phyloP scores from a whole-genome alignment of 1,284 basidiomycete genomes.

The Cerrena zonata region DNA sequence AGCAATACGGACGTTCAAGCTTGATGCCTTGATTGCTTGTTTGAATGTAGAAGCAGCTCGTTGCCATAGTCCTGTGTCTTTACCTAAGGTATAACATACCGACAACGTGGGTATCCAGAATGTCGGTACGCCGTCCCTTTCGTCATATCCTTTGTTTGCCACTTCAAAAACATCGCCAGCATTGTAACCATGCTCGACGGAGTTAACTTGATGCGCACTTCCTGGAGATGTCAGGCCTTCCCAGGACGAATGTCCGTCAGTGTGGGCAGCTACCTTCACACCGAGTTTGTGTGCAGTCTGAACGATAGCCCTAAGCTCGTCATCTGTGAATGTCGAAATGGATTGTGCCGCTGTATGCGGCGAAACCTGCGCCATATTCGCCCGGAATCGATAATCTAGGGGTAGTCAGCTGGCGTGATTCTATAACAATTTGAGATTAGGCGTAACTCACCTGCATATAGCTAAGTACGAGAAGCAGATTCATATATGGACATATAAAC shows the following conservation, averaged over 20 bases:
- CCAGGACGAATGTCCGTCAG: conserved; percentile 37
- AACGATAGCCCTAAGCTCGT: conserved; percentile 49
- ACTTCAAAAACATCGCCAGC: neutral
- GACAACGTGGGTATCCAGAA: conserved; percentile 60
- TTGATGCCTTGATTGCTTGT: conserved; percentile 31
- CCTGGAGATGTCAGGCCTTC: conserved; percentile 28
- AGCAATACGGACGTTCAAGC: conserved; percentile 33
- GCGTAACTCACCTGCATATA: conserved; percentile 43
- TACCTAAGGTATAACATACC: conserved; percentile 37
- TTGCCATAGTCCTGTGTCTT: conserved; percentile 34
- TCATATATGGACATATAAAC: neutral
- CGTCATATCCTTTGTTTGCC: neutral
- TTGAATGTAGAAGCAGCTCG: conserved; percentile 37
- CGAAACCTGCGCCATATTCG: conserved; percentile 38
- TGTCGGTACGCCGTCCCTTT: conserved; percentile 16
- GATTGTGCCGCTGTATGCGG: conserved; percentile 27
- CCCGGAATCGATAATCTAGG: conserved; percentile 50
- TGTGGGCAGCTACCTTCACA: conserved; percentile 59
- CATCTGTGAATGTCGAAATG: conserved; percentile 39
- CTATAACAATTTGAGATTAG: neutral
- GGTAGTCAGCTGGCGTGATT: conserved; percentile 2
- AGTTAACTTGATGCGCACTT: conserved; percentile 33
- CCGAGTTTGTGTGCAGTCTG: conserved; percentile 45
- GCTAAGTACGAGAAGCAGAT: conserved; percentile 26
- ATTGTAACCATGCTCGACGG: conserved; percentile 42